Evolutionary conservation across 2,329 filamentous ascomycete genomes (phyloP), one percentile per base, ranked within the genome.

Genomic region (Fusarium sp.): DNA sequence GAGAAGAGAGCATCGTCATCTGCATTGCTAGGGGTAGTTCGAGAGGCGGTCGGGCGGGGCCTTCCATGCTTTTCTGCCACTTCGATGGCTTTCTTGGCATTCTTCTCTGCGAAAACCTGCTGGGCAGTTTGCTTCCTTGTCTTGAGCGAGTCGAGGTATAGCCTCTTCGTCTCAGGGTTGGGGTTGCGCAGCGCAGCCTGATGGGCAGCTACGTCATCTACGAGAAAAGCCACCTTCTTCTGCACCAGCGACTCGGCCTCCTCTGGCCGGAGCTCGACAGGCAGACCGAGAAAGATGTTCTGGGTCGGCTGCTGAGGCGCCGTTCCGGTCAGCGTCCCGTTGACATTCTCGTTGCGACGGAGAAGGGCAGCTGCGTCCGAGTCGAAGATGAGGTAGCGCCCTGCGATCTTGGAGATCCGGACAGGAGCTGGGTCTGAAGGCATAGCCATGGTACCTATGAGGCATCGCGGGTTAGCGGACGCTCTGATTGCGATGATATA

Each of bases 251-350:
- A 84, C 73, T 91, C 89, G 5, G 93, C 95, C 85, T 99, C 96
- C 84, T 98, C 96, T 2, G 94, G 92, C 86, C 96, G 94, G 52
- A 99, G 87, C 85, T 98, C 93, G 29, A 98, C 85, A 4, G 96
- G 96, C 59, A 98, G 85, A 54, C 95, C 94, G 67, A 96, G 89
- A 81, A 98, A 98, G 67, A 98, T 89, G 84, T 98, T 98, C 84
- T 99, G 96, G 77, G 97, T 96, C 7, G 95, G 95, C 66, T 94
- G 92, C 83, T 98, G 95, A 2, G 96, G 96, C 34, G 98, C 91
- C 9, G 94, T 95, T 66, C 96, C 96, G 69, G 94, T 92, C 64
- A 98, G 88, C 35, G 96, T 93, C 72, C 95, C 95, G 79, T 93
- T 95, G 78, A 98, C 94, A 81, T 94, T 92, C 85, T 98, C 90